Base-by-base conservation (phyloP, 306 rosid species). In the Sicyos edulis region DNA sequence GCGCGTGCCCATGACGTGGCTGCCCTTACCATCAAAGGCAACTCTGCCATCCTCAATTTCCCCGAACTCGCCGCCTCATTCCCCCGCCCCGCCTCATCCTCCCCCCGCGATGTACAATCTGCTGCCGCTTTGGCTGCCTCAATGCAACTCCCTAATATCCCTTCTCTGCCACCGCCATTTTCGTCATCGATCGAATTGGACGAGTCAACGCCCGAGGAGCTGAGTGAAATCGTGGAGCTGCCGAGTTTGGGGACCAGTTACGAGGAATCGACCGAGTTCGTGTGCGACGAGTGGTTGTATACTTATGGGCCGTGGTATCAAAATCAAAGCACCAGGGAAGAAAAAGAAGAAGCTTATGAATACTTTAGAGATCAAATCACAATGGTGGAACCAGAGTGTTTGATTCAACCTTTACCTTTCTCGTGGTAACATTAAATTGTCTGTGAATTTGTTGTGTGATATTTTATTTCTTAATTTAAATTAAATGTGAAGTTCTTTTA, bases 1-100 rank as follows among this genome's bases (percentile, higher is more conserved):
- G 95, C 95, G 54, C 91, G 95, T 76, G 95, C 95, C 6, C 95
- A 88, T 14, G 95, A 88, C 79, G 91, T 83, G 15, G 95, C 95
- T 0, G 95, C 95, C 0, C 55, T 88, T 0, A 80, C 85, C 4
- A 86, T 88, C 11, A 88, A 88, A 40, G 45, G 45, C 10, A 40
- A 7, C 45, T 40, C 45, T 1, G 45, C n/a, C n/a, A n/a, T n/a
- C n/a, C n/a, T n/a, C n/a, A n/a, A n/a, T n/a, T n/a, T n/a, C n/a
- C n/a, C n/a, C 45, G 45, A 40, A 40, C 45, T 88, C 14, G 80
- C 86, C 2, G 66, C 76, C 1, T 74, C 74, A 0, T 76, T 88
- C 17, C 95, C 95, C 6, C 85, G 82, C 10, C 95, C 95, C 5
- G 81, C 61, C 4, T 88, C 95, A 7, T 81, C 66, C 77, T 80